These are phyloP conservation scores for Claviceps spartinae DNA, from an alignment of 2,329 filamentous ascomycete genomes.

Conservation along the genomic window DNA sequence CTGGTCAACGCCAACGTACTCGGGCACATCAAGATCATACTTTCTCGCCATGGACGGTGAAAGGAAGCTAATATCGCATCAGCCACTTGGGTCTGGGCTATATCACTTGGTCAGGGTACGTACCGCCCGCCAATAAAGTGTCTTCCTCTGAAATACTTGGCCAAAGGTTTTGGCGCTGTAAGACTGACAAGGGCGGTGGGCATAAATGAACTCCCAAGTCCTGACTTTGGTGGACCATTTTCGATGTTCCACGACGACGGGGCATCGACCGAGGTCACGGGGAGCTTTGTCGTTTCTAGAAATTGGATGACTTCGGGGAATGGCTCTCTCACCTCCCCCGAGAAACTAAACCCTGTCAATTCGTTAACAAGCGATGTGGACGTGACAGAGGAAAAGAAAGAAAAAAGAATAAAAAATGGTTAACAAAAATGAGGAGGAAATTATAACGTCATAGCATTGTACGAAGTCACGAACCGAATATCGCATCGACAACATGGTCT, in stretches of 20 bases:
- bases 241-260: conserved; percentile 94
- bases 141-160: conserved; percentile 68
- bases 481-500: conserved; percentile 80
- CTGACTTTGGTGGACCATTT: conserved; percentile 62
- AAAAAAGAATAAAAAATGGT: not conserved
- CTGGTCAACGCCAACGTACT: conserved; percentile 79
- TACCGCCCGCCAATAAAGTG: conserved; percentile 86
- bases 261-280: conserved; percentile 80
- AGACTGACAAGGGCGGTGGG: conserved; percentile 73
- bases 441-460: not conserved
- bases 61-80: conserved; percentile 50
- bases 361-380: not conserved
- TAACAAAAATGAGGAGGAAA: not conserved
- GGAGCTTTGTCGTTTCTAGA: conserved; percentile 57
- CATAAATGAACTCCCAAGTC: conserved; percentile 67
- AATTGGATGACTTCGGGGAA: conserved; percentile 71
- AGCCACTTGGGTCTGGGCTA: conserved; percentile 3
- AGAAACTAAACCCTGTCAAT: conserved; percentile 69
- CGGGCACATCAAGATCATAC: conserved; percentile 71
- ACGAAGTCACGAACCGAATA: conserved; percentile 53
- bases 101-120: conserved; percentile 14
- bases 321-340: conserved; percentile 81
- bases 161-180: conserved; percentile 85
- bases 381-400: not conserved
- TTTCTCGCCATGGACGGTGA: conserved; percentile 65